Base-by-base conservation (phyloP, 306 rosid species). In the Notholithocarpus densiflorus region DNA sequence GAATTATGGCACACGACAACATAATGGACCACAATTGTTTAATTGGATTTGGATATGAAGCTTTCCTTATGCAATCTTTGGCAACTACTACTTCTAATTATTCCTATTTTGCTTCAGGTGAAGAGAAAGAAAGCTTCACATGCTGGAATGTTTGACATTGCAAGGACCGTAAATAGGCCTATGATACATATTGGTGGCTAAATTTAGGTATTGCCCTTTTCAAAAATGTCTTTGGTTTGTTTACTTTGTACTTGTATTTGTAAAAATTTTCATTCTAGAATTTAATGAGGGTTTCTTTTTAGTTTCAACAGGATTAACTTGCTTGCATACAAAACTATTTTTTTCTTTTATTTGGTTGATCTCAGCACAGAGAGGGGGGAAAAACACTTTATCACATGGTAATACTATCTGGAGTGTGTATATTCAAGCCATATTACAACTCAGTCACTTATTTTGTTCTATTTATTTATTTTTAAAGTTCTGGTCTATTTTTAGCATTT, bases 111-210 rank as follows among this genome's bases (percentile, higher is more conserved):
- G 73, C 23, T 73, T 37, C 80, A 94, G 98, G 97, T 94, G 86
- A 94, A 92, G 88, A 91, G 87, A 86, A 95, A 95, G 90, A 95
- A 95, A 86, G 92, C 97, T 76, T 89, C 95, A 26, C 98, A 95
- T 82, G 97, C 98, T 26, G 98, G 98, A 27, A 95, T 95, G 98
- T 89, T 92, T 57, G 96, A 95, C 80, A 80, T 95, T 74, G 97
- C 97, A 23, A 92, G 91, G 86, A 94, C 97, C 5, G 85, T 94
- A 77, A 95, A 95, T 74, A 89, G 98, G 91, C 98, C 98, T 13
- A 92, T 95, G 98, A 91, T 95, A 74, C 98, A 91, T 85, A 91
- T 95, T 45, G 98, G 98, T 40, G 98, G 98, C 87, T 93, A 83
- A 89, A 89, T 85, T 82, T 70, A 77, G 83, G 61, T 84, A 48